Base-by-base conservation (phyloP, 306 rosid species). In the Carpinus fangiana region DNA sequence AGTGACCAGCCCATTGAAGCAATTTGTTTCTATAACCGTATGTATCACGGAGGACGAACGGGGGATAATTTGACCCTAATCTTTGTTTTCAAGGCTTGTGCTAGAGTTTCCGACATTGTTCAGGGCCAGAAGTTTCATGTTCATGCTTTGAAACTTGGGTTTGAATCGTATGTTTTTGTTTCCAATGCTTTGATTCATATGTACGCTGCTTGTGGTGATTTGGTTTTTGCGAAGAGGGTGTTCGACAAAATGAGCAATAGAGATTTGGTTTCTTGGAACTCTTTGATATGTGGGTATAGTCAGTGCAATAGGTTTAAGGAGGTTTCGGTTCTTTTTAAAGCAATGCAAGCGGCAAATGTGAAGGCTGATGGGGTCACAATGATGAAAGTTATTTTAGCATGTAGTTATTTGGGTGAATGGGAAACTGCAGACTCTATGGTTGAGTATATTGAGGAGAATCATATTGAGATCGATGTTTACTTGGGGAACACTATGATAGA, bases 251-350 rank as follows among this genome's bases (percentile, higher is more conserved):
- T 92, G 93, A 52, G 26, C 8, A 86, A 87, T 1, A 86, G 90
- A 81, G 97, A 92, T 82, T 85, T 92, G 80, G 93, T 94, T 47
- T 94, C 98, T 52, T 94, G 97, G 98, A 94, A 92, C 74, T 92
- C 97, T 21, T 70, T 92, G 85, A 85, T 94, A 54, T 92, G 93
- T 82, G 97, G 91, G 56, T 92, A 80, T 74, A 62, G 91, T 71
- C 89, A 86, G 74, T 78, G 82, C 50, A 82, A 62, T 80, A 81
- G 77, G 71, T 92, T 68, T 89, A 73, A 79, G 73, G 92, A 94
- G 74, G 97, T 87, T 74, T 84, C 90, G 88, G 76, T 38, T 64
- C 81, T 88, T 67, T 92, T 92, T 56, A 66, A 90, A 82, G 88
- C 77, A 4, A 90, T 94, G 97, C 57, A 17, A 50, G 82, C 31